phyloP scores from a whole-genome alignment of 441 rosid species.

The Corymbia citriodora region DNA sequence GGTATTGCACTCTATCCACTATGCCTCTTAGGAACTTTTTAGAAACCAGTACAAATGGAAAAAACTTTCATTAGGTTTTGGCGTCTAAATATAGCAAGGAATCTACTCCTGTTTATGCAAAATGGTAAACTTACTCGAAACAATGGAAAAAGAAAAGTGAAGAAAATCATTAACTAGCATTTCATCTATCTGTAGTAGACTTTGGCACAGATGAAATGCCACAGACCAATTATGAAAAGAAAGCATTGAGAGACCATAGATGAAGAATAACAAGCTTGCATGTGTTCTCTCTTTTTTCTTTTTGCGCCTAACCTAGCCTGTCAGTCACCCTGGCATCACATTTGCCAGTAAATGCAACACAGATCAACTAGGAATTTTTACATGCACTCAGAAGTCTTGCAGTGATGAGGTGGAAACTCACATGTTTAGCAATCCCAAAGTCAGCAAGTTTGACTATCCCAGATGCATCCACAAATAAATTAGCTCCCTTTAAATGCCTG shows the following conservation, averaged over 20 bases:
- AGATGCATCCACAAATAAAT: conserved; percentile 84
- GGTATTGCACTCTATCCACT: neutral
- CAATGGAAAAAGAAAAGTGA: neutral
- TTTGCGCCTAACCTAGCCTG: neutral
- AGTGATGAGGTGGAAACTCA: conserved; percentile 25
- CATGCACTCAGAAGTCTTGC: neutral
- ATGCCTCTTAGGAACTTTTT: neutral
- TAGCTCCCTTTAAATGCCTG: conserved; percentile 56
- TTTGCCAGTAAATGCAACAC: neutral
- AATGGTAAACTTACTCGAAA: neutral
- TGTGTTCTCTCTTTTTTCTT: neutral
- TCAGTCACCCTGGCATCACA: neutral
- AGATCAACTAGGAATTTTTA: neutral
- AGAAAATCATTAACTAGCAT: neutral
- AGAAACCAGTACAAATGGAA: neutral
- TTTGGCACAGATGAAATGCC: neutral
- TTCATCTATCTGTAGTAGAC: neutral
- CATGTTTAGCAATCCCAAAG: conserved; percentile 96
- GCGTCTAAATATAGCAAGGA: neutral
- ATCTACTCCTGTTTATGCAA: neutral
- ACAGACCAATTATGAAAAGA: neutral
- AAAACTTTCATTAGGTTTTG: neutral
- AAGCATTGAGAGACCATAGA: neutral
- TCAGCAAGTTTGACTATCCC: conserved; percentile 96
- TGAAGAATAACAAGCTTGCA: neutral